A percentile compares a stretch with the other conserved stretches of the same genome.
These are phyloP conservation scores for Mycena filopes DNA, from an alignment of 768 basidiomycete species.

Conservation along the genomic window DNA sequence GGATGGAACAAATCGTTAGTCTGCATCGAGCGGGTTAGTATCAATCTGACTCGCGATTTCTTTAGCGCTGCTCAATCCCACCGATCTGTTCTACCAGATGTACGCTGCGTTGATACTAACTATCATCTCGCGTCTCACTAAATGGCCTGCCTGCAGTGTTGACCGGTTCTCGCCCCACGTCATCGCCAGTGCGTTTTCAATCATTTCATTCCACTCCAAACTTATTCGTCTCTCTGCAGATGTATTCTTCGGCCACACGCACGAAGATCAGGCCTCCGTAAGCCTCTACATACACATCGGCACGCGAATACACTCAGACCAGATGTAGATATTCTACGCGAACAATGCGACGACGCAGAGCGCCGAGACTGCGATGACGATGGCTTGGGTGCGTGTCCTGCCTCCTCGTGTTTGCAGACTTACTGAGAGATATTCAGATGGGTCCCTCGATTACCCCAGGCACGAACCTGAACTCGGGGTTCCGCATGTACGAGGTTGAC, in stretches of 20 bases:
- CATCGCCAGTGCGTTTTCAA: constrained; percentile 66
- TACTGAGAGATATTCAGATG: constrained; percentile 50
- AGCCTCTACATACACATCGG: constrained; percentile 24
- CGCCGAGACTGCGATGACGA: constrained; percentile 63
- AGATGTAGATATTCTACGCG: constrained; percentile 28
- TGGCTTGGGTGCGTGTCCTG: constrained; percentile 49
- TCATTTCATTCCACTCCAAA: neutral
- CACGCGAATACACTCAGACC: neutral
- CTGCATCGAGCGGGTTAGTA: neutral
- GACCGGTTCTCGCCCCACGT: constrained; percentile 85
- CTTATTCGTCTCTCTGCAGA: constrained; percentile 47
- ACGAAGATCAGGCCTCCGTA: constrained; percentile 28
- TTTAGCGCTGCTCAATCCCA: constrained; percentile 30
- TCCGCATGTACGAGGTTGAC: constrained; percentile 78
- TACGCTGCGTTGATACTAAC: constrained; percentile 27
- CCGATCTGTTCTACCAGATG: constrained; percentile 51
- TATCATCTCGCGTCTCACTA: no score
- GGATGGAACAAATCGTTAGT: constrained; percentile 81
- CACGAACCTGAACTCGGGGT: constrained; percentile 80
- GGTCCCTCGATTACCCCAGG: constrained; percentile 77
- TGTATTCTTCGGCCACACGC: constrained; percentile 77
- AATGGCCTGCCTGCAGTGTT: constrained; percentile 52
- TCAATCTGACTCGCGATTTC: neutral
- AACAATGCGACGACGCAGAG: constrained; percentile 53
- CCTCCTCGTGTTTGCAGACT: neutral